Percentiles rank a stretch among this genome's conserved stretches.
Evolutionary conservation across 2,329 filamentous ascomycete species (phyloP).

Genomic region (Orbilia oligospora): DNA sequence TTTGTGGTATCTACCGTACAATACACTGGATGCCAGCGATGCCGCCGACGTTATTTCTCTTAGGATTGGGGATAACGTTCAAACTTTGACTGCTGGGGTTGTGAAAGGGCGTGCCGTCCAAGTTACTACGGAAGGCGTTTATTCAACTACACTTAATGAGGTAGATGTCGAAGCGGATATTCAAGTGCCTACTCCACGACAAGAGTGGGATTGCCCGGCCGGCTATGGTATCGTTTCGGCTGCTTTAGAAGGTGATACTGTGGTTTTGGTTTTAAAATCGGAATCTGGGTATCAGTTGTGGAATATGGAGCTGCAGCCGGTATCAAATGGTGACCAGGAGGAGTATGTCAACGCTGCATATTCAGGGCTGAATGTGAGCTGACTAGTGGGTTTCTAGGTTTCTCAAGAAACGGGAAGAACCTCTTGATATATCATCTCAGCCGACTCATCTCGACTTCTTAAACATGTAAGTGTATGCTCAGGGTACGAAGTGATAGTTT

Average conservation of each 20-base stretch:
- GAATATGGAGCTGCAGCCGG: conserved; percentile 45
- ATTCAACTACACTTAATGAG: conserved; percentile 49
- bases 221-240: conserved; percentile 30
- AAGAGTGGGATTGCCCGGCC: conserved; percentile 56
- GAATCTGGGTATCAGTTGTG: conserved; percentile 35
- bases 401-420: conserved; percentile 21
- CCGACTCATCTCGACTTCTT: conserved; percentile 52
- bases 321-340: conserved; percentile 46
- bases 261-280: conserved; percentile 36
- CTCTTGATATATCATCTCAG: conserved; percentile 35
- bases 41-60: conserved; percentile 43
- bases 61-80: conserved; percentile 39
- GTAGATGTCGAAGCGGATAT: conserved; percentile 46
- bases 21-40: conserved; percentile 41
- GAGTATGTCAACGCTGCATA: conserved; percentile 16
- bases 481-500: not conserved
- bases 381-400: conserved; percentile 23
- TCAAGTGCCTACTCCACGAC: conserved; percentile 42
- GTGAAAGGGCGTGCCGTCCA: conserved; percentile 41
- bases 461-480: conserved; percentile 28
- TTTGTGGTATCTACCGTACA: conserved; percentile 49
- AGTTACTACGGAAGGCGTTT: conserved; percentile 46
- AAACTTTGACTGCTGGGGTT: conserved; percentile 32
- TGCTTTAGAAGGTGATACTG: conserved; percentile 28
- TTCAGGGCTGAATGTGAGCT: not conserved